Percentiles rank a stretch among this genome's conserved stretches.
Evolutionary conservation across 352 stramenopile genomes (phyloP).

Genomic region (Phytophthora pinifolia): DNA sequence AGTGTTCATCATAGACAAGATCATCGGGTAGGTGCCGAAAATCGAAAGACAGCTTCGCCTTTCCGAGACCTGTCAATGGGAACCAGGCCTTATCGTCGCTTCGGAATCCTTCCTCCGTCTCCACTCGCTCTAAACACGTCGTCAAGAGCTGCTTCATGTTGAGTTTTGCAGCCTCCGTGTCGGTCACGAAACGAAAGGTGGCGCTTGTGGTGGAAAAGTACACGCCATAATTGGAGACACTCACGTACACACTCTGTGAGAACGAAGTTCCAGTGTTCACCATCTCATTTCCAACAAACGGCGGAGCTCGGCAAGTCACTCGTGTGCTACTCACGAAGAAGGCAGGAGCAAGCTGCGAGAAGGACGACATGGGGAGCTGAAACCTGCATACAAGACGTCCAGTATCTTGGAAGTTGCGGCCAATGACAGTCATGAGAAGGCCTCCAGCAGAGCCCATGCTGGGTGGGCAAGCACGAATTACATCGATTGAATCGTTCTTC

Average conservation of each 20-base stretch:
- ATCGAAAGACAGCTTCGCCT: slow-evolving; percentile 93
- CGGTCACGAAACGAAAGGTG: slow-evolving; percentile 42
- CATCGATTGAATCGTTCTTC: slow-evolving; percentile 96
- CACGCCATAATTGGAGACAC: slow-evolving; percentile 84
- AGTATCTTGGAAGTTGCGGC: slow-evolving; percentile 93
- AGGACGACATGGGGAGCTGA: slow-evolving; percentile 26
- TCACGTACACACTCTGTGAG: slow-evolving; percentile 42
- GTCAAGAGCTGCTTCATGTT: slow-evolving; percentile 44
- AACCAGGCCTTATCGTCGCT: slow-evolving; percentile 93
- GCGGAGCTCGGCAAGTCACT: slow-evolving; percentile 75
- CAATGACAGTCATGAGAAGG: slow-evolving; percentile 90
- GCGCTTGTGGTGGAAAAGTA: slow-evolving; percentile 67
- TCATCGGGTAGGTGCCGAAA: slow-evolving; percentile 91
- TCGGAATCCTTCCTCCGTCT: slow-evolving; percentile 79
- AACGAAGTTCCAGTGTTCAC: slow-evolving; percentile 14
- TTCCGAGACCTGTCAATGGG: slow-evolving; percentile 87
- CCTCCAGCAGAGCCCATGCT: slow-evolving; percentile 39
- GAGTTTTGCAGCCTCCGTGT: slow-evolving; percentile 32
- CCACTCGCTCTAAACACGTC: slow-evolving; percentile 32
- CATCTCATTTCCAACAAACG: slow-evolving; percentile 41
- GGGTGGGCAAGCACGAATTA: slow-evolving; percentile 86
- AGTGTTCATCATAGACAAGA: slow-evolving; percentile 96
- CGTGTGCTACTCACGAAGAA: slow-evolving; percentile 86
- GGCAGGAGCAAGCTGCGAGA: slow-evolving; percentile 30
- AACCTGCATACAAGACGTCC: slow-evolving; percentile 88